These are phyloP conservation scores for Stylonectria norvegica DNA, from an alignment of 2,329 filamentous ascomycete genomes.

Conservation along the genomic window DNA sequence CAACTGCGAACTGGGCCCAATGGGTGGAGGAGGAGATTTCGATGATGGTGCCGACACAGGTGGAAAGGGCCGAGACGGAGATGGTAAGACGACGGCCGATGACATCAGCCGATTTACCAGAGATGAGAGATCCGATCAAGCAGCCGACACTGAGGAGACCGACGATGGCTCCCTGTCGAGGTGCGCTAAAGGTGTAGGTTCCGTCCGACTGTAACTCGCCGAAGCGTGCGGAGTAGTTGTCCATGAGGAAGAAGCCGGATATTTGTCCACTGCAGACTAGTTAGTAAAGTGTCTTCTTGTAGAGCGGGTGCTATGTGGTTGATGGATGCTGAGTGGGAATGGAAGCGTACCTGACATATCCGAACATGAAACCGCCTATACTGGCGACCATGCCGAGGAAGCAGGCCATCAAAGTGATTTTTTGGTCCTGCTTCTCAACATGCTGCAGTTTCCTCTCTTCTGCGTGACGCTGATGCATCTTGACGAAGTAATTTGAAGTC, in stretches of 20 bases:
- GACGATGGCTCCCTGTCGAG: constrained; percentile 59
- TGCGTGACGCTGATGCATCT: constrained; percentile 11
- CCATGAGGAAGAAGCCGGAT: constrained; percentile 59
- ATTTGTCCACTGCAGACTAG: constrained; percentile 50
- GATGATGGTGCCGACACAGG: constrained; percentile 61
- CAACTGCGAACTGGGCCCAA: constrained; percentile 65
- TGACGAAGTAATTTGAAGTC: constrained; percentile 5
- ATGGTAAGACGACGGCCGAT: constrained; percentile 62
- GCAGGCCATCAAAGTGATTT: constrained; percentile 40
- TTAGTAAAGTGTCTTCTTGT: background rate
- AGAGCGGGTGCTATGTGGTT: background rate
- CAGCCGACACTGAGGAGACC: constrained; percentile 60
- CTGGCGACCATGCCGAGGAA: constrained; percentile 51
- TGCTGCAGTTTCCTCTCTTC: constrained; percentile 14
- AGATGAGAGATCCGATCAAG: constrained; percentile 53
- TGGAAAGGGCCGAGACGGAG: constrained; percentile 59
- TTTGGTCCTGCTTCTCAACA: constrained; percentile 20
- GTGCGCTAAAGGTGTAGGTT: constrained; percentile 50
- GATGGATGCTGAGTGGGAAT: background rate
- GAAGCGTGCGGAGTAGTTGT: constrained; percentile 54
- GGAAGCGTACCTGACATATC: constrained; percentile 48
- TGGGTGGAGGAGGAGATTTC: constrained; percentile 53
- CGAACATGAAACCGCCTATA: constrained; percentile 57
- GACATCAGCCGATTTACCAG: constrained; percentile 59
- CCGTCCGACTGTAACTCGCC: constrained; percentile 40